Percentiles rank a stretch among this genome's conserved stretches.
Evolutionary conservation across 192 early-diverging fungal species (phyloP).

Genomic region (Rhizophagus prolifer): DNA sequence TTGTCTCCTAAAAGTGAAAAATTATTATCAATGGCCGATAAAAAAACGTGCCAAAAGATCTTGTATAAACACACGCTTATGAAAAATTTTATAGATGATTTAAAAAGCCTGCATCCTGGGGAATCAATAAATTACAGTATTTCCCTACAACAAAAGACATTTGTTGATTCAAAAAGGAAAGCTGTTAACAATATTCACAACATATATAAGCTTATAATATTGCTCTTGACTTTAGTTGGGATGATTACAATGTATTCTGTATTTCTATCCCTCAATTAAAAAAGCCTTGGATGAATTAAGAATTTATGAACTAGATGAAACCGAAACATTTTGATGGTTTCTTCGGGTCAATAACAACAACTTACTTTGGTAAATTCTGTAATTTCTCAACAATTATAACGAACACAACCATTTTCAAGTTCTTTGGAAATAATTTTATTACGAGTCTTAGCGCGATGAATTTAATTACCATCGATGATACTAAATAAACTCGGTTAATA

Average conservation of each 20-base stretch:
- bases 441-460: neutral
- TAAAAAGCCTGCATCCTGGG: slow-evolving; percentile 21
- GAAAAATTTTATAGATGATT: slow-evolving; percentile 27
- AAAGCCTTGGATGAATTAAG: slow-evolving; percentile 28
- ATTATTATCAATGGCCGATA: neutral
- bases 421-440: neutral
- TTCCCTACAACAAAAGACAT: slow-evolving; percentile 26
- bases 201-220: slow-evolving; percentile 30
- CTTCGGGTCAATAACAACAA: neutral
- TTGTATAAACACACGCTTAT: slow-evolving; percentile 20
- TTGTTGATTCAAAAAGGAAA: slow-evolving; percentile 14
- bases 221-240: slow-evolving; percentile 23
- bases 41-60: slow-evolving; percentile 7
- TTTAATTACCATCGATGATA: slow-evolving; percentile 2
- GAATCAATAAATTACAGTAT: slow-evolving; percentile 23
- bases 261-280: slow-evolving; percentile 27
- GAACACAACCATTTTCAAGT: neutral
- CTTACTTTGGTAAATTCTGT: neutral
- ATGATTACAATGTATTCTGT: slow-evolving; percentile 15
- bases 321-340: neutral
- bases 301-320: neutral
- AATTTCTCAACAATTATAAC: neutral
- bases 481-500: neutral
- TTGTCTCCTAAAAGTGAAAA: neutral
- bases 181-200: slow-evolving; percentile 30